Evolutionary conservation across 2,329 filamentous ascomycete species (phyloP).

Genomic region (Xylogone sp.): DNA sequence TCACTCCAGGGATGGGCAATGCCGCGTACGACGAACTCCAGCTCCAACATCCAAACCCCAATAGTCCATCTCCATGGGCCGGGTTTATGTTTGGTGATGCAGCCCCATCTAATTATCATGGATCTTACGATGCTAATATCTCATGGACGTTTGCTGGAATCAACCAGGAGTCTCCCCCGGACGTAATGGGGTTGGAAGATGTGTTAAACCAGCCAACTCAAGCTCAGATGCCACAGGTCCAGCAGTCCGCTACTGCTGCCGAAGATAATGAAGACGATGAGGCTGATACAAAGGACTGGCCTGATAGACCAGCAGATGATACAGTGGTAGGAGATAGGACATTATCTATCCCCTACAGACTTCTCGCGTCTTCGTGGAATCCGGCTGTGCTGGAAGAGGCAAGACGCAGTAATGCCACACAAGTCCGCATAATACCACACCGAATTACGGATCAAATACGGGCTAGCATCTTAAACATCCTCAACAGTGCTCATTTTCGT

Average conservation of each 20-base stretch:
- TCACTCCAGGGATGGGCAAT: slow-evolving; percentile 13
- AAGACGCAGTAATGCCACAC: slow-evolving; percentile 9
- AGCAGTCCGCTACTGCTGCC: not conserved
- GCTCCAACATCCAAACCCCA: slow-evolving; percentile 15
- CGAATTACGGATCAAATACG: slow-evolving; percentile 15
- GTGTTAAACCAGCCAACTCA: too few relatives aligned
- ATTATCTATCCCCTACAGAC: slow-evolving; percentile 14
- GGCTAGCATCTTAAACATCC: slow-evolving; percentile 11
- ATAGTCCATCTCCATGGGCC: slow-evolving; percentile 19
- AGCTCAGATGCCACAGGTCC: slow-evolving; percentile 5
- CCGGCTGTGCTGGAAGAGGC: slow-evolving; percentile 18
- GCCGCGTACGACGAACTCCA: slow-evolving; percentile 4
- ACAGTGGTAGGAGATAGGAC: slow-evolving; percentile 7
- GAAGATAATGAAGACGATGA: slow-evolving; percentile 22
- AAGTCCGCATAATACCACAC: slow-evolving; percentile 14
- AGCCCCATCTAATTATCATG: slow-evolving; percentile 19
- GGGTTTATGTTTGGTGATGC: slow-evolving; percentile 23
- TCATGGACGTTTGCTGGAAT: slow-evolving; percentile 23
- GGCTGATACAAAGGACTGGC: slow-evolving; percentile 22
- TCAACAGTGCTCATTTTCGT: slow-evolving; percentile 14
- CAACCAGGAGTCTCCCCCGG: slow-evolving; percentile 15
- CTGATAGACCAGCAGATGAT: slow-evolving; percentile 18
- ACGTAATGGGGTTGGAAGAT: slow-evolving; percentile 12
- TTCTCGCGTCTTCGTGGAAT: slow-evolving; percentile 22
- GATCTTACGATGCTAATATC: slow-evolving; percentile 26